Base-by-base conservation (phyloP, 208 protist species). In the Crithidia fasciculata region DNA sequence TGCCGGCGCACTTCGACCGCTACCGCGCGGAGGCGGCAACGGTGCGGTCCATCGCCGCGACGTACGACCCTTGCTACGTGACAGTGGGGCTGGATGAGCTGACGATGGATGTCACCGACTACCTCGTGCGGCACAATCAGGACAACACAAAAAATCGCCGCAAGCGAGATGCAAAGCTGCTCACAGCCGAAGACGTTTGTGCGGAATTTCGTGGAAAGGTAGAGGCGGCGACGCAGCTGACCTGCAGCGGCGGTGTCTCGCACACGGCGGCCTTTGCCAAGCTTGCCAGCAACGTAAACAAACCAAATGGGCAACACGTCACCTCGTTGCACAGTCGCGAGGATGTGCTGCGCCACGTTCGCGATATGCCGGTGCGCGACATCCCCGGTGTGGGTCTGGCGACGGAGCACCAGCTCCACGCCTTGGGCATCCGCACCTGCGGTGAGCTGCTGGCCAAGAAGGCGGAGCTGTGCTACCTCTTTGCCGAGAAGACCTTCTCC, bases 281-380 rank as follows among this genome's bases (percentile, higher is more conserved):
- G 78, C 82, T 97, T 3, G 88, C 82, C 7, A 86, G 84, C 36
- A 96, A 97, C 69, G 72, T 89, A 37, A 87, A 96, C 64, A 98
- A 98, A 70, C 96, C 96, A 2, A 92, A 98, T 58, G 96, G 95
- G 8, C 95, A 98, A 80, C 87, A 92, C 62, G 74, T 72, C 9
- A 45, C 87, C 9, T 47, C 64, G 2, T 75, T 94, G 15, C 50
- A 39, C 54, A 88, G 81, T 12, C 80, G 80, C 12, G 82, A 80
- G 37, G 79, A 86, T 16, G 82, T 97, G 15, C 69, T 97, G 13
- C 53, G 3, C 4, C 74, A 84, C 62, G 69, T 92, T 13, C 69
- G 62, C 4, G 56, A 71, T 19, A 76, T 93, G 49, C 80, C 80
- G 12, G 68, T 93, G 10, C 85, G 90, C 7, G 63, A 80, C 16